phyloP scores from a whole-genome alignment of 2,329 filamentous ascomycete species.

The Aspergillus pseudoviridinutans region DNA sequence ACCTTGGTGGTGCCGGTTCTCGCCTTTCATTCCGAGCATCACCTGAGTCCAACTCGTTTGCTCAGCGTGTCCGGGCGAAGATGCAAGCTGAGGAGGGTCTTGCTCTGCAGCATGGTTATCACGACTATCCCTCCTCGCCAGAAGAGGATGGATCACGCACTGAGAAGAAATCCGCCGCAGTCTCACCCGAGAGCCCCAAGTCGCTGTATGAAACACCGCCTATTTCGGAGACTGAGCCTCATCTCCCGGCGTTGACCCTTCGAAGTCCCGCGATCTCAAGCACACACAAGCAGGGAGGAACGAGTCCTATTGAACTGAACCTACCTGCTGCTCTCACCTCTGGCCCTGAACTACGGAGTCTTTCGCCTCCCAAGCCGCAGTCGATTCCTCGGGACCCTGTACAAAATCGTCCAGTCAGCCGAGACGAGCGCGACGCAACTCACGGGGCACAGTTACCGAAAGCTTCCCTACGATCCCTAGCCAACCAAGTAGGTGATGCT shows the following conservation, averaged over 20 bases:
- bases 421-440: conserved; percentile 13
- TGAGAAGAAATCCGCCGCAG: conserved; percentile 5
- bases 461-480: conserved; percentile 33
- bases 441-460: conserved; percentile 26
- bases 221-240: conserved; percentile 21
- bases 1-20: conserved; percentile 25
- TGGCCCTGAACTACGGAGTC: conserved; percentile 15
- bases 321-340: conserved; percentile 21
- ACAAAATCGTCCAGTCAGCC: conserved; percentile 13
- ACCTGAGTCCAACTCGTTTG: conserved; percentile 42
- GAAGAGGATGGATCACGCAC: conserved; percentile 16
- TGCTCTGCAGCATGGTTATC: conserved; percentile 44
- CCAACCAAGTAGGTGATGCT: conserved; percentile 54
- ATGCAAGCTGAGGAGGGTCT: conserved; percentile 52
- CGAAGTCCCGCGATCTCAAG: conserved; percentile 23
- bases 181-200: conserved; percentile 19
- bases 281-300: conserved; percentile 12
- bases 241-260: conserved; percentile 24
- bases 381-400: conserved; percentile 9
- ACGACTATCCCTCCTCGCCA: conserved; percentile 27
- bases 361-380: conserved; percentile 15
- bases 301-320: conserved; percentile 23
- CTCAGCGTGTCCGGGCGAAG: conserved; percentile 45
- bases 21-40: conserved; percentile 39
- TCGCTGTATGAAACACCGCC: conserved; percentile 27